phyloP scores from a whole-genome alignment of 1,139 yeast genomes.

The Wickerhamomyces sp. region DNA sequence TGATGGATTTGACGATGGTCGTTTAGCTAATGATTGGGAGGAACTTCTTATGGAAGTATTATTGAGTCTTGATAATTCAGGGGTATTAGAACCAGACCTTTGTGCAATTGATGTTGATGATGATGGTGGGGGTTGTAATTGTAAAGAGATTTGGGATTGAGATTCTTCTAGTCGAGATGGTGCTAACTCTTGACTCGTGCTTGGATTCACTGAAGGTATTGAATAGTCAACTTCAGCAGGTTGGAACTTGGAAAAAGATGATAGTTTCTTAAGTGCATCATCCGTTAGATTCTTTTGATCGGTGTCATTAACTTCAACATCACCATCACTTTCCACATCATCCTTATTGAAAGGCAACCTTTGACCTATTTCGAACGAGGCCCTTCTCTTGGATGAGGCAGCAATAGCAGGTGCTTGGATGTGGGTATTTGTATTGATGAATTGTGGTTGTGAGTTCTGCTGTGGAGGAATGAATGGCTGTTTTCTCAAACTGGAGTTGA shows the following conservation, averaged over 20 bases:
- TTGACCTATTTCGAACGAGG: conserved; percentile 29
- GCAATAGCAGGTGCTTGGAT: conserved; percentile 26
- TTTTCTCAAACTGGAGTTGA: conserved; percentile 4
- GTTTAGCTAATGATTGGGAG: conserved; percentile 9
- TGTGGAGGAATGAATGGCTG: conserved; percentile 9
- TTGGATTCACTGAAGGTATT: conserved; percentile 19
- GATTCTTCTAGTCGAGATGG: conserved; percentile 1
- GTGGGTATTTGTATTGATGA: conserved; percentile 19
- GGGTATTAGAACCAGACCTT: conserved; percentile 1
- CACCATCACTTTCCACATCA: conserved; percentile 21
- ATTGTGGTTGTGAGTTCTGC: conserved; percentile 14
- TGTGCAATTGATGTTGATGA: background rate
- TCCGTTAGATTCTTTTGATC: conserved; percentile 32
- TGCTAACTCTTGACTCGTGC: too few species aligned
- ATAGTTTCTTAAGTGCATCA: conserved; percentile 32
- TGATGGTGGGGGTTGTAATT: background rate
- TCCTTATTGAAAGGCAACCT: conserved; percentile 25
- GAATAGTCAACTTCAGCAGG: conserved; percentile 53
- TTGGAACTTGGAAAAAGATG: conserved; percentile 33
- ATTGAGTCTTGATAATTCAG: background rate
- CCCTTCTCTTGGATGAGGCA: conserved; percentile 23
- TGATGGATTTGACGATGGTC: conserved; percentile 12
- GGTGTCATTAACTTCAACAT: conserved; percentile 23
- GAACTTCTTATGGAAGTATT: too few species aligned
- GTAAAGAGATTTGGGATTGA: background rate